Conservation (phyloP, 495 filamentous ascomycete species). For the Daldinia grandis region DNA sequence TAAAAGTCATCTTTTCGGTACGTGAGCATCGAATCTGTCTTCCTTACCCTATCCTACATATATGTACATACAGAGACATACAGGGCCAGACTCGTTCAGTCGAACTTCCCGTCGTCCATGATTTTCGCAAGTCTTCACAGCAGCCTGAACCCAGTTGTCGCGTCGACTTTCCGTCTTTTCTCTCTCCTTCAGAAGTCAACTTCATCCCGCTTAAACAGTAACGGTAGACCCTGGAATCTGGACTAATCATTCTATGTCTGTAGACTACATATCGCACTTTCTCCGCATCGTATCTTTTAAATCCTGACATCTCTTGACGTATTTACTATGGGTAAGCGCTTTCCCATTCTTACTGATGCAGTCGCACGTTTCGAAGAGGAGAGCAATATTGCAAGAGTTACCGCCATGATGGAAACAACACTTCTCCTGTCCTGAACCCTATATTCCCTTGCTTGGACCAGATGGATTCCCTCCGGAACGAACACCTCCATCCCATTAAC, state of each 20-base stretch:
- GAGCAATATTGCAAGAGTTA: slow-evolving; percentile 45
- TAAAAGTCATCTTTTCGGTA: slow-evolving; percentile 31
- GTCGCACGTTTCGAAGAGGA: slow-evolving; percentile 43
- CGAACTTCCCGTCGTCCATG: neutral
- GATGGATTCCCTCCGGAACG: slow-evolving; percentile 38
- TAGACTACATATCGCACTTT: slow-evolving; percentile 37
- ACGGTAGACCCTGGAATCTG: neutral
- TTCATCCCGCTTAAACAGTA: slow-evolving; percentile 7
- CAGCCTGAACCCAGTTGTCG: neutral
- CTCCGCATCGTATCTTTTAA: slow-evolving; percentile 43
- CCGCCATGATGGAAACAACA: slow-evolving; percentile 33
- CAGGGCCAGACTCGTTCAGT: neutral
- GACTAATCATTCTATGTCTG: slow-evolving; percentile 30
- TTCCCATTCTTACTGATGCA: slow-evolving; percentile 43
- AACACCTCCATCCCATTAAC: slow-evolving; percentile 30
- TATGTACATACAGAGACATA: neutral
- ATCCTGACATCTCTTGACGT: slow-evolving; percentile 41
- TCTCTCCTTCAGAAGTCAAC: slow-evolving; percentile 12
- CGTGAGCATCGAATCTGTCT: slow-evolving; percentile 20
- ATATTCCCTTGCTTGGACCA: slow-evolving; percentile 16
- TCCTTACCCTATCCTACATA: neutral
- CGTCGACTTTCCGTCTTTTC: neutral
- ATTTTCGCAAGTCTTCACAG: neutral
- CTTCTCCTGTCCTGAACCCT: neutral
- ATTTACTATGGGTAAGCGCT: slow-evolving; percentile 61